Base-by-base conservation (phyloP, 192 early-diverging fungal species). In the Backusella psychrophila region DNA sequence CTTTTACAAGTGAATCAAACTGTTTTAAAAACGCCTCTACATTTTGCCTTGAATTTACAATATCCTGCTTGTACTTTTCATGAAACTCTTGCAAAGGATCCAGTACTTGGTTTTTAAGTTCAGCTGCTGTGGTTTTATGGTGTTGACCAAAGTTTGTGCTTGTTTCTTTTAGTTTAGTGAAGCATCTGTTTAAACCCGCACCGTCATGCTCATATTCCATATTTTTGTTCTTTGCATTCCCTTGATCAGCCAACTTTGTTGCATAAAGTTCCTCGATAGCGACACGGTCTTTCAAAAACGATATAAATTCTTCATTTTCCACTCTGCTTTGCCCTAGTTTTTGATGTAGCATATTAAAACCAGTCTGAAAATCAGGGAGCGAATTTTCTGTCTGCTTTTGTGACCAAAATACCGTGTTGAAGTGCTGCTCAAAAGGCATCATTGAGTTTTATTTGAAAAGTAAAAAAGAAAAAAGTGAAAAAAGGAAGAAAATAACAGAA, bases 231-330 rank as follows among this genome's bases (percentile, higher is more conserved):
- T 14, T 66, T 3, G n/a, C 15, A 9, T 76, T 78, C 1, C 74
- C 73, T 38, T 79, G 75, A 21, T 84, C 83, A 2, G 15, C 23
- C n/a, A 85, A 35, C 53, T 80, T 81, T 38, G 73, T 82, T 9
- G 74, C 82, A 66, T 86, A 87, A 1, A 72, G 71, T 73, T 85
- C 83, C 66, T 86, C 82, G 21, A 85, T 79, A 11, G 86, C 78
- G 53, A 88, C 80, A 19, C 87, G 83, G 34, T 88, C 88, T 39
- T 81, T 82, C 21, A 89, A 74, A 73, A 87, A 89, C 6, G 65
- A 69, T 33, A 89, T 72, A 31, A 89, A 76, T 74, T 89, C 88
- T 29, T 89, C 87, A 78, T 89, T 87, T 63, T 89, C 88, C 3
- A 82, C 63, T 17, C 72, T 85, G 17, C 85, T 84, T 63, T 89